Evolutionary conservation across 441 rosid species (phyloP), one percentile per base, ranked within the genome.

Genomic region (Jatropha multifida): DNA sequence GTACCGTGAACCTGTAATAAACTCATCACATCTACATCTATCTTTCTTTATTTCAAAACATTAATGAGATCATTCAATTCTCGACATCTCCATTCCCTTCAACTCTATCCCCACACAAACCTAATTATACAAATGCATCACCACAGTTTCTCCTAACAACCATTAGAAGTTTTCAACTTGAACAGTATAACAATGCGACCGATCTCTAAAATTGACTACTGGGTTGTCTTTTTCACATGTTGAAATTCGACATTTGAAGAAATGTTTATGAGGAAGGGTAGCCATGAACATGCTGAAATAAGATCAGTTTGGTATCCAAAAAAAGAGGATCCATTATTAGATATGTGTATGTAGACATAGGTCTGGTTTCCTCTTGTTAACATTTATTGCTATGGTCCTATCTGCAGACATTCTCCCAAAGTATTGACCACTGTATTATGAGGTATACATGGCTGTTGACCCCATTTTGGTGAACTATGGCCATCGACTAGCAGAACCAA

Each of bases 351-450:
- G 32, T 32, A 32, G 32, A 32, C 1, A 32, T 0, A 32, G 32
- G 32, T 32, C 2, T 32, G 18, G 49, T 7, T 23, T 41, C 18
- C 11, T 71, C 9, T 20, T 1, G 5, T 18, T 61, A 5, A 41
- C 26, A 51, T 27, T 61, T 61, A 14, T 60, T 23, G 6, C 2
- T 6, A 68, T 65, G 75, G 68, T 79, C 75, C 58, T 46, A 15
- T 32, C n/a, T 23, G 37, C 56, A 44, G 41, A 74, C 69, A 74
- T 70, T 79, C 78, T 40, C 52, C 58, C 59, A 37, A 15, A 17
- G 7, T 48, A 40, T 46, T 41, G 14, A 56, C 68, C 71, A 64
- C 56, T 74, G 38, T 61, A 67, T 14, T 44, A 7, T 12, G 40
- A 58, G 37, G 0, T 8, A 46, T 55, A 14, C 51, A 44, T 41